phyloP scores from a whole-genome alignment of 139 green algal species.

The Zygnema circumcarinatum region DNA sequence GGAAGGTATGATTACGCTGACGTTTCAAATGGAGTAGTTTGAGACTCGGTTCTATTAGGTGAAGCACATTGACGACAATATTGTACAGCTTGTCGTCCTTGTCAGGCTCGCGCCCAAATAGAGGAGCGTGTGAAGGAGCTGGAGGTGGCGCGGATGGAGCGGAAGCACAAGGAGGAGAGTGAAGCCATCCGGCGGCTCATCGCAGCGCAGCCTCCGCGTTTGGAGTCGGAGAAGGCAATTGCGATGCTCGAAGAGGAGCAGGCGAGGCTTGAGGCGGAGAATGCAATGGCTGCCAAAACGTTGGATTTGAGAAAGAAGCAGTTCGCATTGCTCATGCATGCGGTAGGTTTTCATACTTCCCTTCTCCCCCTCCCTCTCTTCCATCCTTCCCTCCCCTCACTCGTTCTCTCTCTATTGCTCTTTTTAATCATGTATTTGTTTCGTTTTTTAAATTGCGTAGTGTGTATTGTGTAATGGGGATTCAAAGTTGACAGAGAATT shows the following conservation, averaged over 20 bases:
- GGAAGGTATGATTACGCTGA: too few relatives aligned
- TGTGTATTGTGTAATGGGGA: neutral
- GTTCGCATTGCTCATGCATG: slow-evolving; percentile 71
- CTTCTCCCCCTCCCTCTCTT: neutral
- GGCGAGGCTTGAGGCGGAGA: slow-evolving; percentile 28
- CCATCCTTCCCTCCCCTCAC: slow-evolving; percentile 1
- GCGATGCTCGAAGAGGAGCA: slow-evolving; percentile 48
- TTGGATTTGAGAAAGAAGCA: slow-evolving; percentile 68
- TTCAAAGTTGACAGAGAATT: neutral
- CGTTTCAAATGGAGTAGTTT: too few relatives aligned
- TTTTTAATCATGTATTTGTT: neutral
- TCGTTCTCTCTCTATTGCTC: neutral
- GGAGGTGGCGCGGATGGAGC: slow-evolving; percentile 56
- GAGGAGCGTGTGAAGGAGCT: slow-evolving; percentile 66
- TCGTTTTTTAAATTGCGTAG: neutral
- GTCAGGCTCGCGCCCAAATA: slow-evolving; percentile 57
- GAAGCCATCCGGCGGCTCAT: slow-evolving; percentile 64
- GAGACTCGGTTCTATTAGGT: too few relatives aligned
- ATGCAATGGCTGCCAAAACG: neutral
- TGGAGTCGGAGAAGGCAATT: slow-evolving; percentile 60
- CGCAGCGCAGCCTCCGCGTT: slow-evolving; percentile 59
- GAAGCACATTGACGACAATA: too few relatives aligned
- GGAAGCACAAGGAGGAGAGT: slow-evolving; percentile 72
- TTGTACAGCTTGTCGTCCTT: too few relatives aligned
- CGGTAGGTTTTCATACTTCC: slow-evolving; percentile 50